Conservation (phyloP, 2,329 filamentous ascomycete genomes). For the Apiospora sp. region DNA sequence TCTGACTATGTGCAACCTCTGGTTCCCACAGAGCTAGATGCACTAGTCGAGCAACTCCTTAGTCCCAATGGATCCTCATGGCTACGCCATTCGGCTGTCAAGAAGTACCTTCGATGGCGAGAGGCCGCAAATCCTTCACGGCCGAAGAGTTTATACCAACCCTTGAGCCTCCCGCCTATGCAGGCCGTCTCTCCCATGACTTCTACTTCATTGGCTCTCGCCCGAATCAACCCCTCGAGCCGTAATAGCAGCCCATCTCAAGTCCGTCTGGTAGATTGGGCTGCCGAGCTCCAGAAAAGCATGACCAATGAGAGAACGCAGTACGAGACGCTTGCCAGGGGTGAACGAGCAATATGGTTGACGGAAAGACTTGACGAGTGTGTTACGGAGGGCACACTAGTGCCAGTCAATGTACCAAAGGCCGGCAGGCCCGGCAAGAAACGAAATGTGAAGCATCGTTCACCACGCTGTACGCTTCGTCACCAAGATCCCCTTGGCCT, state of each 20-base stretch:
- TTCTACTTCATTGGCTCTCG: constrained; percentile 46
- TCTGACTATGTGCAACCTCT: constrained; percentile 88
- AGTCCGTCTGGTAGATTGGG: constrained; percentile 83
- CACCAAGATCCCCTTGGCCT: constrained; percentile 83
- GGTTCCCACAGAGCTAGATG: constrained; percentile 74
- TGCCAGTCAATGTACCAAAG: constrained; percentile 49
- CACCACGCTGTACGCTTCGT: constrained; percentile 34
- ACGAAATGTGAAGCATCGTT: constrained; percentile 24
- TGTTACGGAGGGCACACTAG: constrained; percentile 69
- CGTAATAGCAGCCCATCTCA: constrained; percentile 46
- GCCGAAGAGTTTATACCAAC: constrained; percentile 47
- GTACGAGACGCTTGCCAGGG: constrained; percentile 69
- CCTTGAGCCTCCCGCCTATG: constrained; percentile 36
- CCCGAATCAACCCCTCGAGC: constrained; percentile 60
- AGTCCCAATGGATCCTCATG: constrained; percentile 80
- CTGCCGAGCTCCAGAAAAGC: constrained; percentile 79
- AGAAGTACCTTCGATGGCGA: constrained; percentile 81
- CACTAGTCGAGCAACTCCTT: constrained; percentile 78
- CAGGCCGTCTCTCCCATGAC: constrained; percentile 55
- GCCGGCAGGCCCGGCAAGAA: constrained; percentile 8
- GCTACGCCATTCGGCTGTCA: constrained; percentile 82
- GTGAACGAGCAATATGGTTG: constrained; percentile 74
- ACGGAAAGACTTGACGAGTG: constrained; percentile 72
- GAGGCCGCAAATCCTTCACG: constrained; percentile 37
- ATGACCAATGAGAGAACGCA: constrained; percentile 75